A percentile compares a stretch with the other conserved stretches of the same genome.
phyloP scores from a whole-genome alignment of 176 grass and related monocot species.

The Chrysopogon serrulatus region DNA sequence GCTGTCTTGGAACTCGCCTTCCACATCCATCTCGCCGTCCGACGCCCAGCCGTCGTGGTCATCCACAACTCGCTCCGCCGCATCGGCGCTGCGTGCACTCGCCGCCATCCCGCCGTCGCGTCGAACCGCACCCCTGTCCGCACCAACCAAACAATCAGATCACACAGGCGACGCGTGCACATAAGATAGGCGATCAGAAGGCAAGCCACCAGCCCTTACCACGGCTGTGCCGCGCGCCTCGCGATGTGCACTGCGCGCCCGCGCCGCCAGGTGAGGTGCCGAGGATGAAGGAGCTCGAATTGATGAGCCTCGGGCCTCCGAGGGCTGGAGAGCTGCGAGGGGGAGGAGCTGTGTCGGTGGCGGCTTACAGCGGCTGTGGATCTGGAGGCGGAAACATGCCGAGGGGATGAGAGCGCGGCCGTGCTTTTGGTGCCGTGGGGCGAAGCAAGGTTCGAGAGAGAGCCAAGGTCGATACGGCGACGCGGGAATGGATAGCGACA shows the following conservation, averaged over 20 bases:
- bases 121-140: not conserved
- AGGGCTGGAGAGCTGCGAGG: not conserved
- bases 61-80: not conserved
- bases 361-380: no score
- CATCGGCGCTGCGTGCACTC: not conserved
- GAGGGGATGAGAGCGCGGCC: no score
- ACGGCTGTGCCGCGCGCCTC: no score
- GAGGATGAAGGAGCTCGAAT: no score
- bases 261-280: no score
- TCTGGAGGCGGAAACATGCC: no score
- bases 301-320: not conserved
- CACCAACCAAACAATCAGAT: constrained; percentile 9
- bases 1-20: not conserved
- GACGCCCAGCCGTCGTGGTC: no score
- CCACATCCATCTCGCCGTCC: constrained; percentile 42
- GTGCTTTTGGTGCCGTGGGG: no score
- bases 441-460: constrained; percentile 35
- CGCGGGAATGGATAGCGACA: not conserved
- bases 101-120: constrained; percentile 13
- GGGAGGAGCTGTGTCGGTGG: no score
- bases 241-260: no score
- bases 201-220: not conserved
- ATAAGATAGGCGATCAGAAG: not conserved
- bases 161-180: not conserved
- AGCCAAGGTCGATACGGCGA: constrained; percentile 10